Conservation (phyloP, 2,329 filamentous ascomycete species). For the Fonsecaea monophora region DNA sequence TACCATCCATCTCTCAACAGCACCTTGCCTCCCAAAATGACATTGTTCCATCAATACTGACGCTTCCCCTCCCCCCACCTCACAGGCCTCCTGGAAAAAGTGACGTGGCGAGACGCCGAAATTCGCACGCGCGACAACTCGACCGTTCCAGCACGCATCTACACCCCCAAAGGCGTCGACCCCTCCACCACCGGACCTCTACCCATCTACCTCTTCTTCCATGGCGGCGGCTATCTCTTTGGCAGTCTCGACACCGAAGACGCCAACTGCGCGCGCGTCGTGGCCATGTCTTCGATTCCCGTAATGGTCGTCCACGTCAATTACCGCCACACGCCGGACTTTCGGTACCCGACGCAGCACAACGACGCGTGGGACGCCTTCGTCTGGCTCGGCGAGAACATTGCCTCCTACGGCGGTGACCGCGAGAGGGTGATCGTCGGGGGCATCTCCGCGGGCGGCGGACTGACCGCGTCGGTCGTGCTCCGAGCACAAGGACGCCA, state of each 20-base stretch:
- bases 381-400: slow-evolving; percentile 60
- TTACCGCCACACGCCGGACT: slow-evolving; percentile 65
- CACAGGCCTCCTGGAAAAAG: background rate
- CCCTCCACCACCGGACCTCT: slow-evolving; percentile 44
- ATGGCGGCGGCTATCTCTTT: slow-evolving; percentile 65
- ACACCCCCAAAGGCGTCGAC: background rate
- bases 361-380: slow-evolving; percentile 63
- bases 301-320: slow-evolving; percentile 61
- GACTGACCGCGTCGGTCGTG: slow-evolving; percentile 51
- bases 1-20: too few relatives aligned
- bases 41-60: background rate
- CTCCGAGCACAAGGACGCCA: background rate
- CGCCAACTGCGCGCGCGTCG: slow-evolving; percentile 57
- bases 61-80: background rate
- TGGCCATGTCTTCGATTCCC: slow-evolving; percentile 32
- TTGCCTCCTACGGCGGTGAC: slow-evolving; percentile 52
- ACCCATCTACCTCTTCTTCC: slow-evolving; percentile 61
- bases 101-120: background rate
- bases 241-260: slow-evolving; percentile 63
- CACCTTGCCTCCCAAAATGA: too few relatives aligned
- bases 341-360: slow-evolving; percentile 60
- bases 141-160: background rate
- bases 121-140: background rate
- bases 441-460: slow-evolving; percentile 58
- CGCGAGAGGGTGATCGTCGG: slow-evolving; percentile 52